phyloP scores from a whole-genome alignment of 2,329 filamentous ascomycete genomes.

The Colletotrichum sp. region DNA sequence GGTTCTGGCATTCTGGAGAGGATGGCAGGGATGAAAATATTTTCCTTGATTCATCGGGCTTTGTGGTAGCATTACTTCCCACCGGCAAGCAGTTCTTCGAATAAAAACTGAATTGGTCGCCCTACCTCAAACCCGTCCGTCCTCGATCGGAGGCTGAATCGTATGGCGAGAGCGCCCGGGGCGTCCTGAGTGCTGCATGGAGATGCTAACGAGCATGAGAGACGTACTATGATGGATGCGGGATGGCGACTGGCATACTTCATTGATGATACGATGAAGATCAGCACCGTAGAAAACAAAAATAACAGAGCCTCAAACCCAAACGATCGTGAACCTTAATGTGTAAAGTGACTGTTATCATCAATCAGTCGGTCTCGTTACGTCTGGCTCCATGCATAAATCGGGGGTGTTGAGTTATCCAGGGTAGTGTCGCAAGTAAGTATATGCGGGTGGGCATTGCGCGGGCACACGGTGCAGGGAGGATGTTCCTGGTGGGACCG shows the following conservation, averaged over 20 bases:
- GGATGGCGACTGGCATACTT: slow-evolving; percentile 5
- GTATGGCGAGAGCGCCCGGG: slow-evolving; percentile 14
- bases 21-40: slow-evolving; percentile 26
- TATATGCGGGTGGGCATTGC: not conserved
- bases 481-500: not conserved
- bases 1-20: slow-evolving; percentile 31
- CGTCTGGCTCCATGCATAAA: not conserved
- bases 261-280: slow-evolving; percentile 9
- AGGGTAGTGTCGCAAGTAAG: not conserved
- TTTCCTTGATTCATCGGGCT: slow-evolving; percentile 40
- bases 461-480: not conserved
- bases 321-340: not conserved
- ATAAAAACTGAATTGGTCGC: slow-evolving; percentile 23
- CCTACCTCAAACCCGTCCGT: slow-evolving; percentile 5
- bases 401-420: not conserved
- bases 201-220: slow-evolving; percentile 13
- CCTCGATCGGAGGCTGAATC: not conserved
- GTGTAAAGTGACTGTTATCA: not conserved
- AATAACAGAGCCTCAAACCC: slow-evolving; percentile 21
- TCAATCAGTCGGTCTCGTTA: not conserved
- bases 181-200: slow-evolving; percentile 21
- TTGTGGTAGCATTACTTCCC: slow-evolving; percentile 41
- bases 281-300: slow-evolving; percentile 23
- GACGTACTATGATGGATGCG: slow-evolving; percentile 22
- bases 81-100: slow-evolving; percentile 21